A percentile compares a stretch with the other conserved stretches of the same genome.
phyloP scores from a whole-genome alignment of 345 rosid species.

The Corchorus capsularis region DNA sequence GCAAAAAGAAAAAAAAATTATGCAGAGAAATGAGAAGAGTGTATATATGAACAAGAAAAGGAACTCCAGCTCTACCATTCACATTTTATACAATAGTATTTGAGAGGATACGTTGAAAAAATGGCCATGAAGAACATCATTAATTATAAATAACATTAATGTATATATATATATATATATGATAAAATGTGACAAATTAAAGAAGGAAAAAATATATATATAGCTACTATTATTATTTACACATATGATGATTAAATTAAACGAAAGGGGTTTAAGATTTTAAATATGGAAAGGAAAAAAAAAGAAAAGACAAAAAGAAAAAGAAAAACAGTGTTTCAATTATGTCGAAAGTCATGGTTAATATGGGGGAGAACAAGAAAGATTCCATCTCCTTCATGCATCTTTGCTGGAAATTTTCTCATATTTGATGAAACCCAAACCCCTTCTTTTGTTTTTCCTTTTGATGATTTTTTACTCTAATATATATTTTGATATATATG shows the following conservation, averaged over 20 bases:
- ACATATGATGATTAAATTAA: conserved; percentile 18
- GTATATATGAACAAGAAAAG: not conserved
- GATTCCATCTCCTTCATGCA: conserved; percentile 38
- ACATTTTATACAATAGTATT: not conserved
- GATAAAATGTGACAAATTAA: not conserved
- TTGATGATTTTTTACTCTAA: not conserved
- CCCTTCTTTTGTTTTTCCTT: not conserved
- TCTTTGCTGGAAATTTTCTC: no score
- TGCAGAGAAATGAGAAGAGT: not conserved
- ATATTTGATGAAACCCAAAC: no score
- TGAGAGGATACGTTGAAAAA: not conserved
- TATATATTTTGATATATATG: not conserved
- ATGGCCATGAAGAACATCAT: not conserved
- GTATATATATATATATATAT: not conserved
- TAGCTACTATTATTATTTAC: conserved; percentile 32
- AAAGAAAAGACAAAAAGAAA: not conserved
- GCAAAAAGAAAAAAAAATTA: not conserved
- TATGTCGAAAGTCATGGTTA: conserved; percentile 35
- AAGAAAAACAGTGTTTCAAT: conserved; percentile 19
- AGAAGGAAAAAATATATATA: not conserved
- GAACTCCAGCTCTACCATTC: not conserved
- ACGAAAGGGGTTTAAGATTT: conserved; percentile 2
- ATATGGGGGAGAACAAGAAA: conserved; percentile 28
- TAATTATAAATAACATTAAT: not conserved
- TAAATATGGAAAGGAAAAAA: not conserved